Evolutionary conservation across 768 basidiomycete genomes (phyloP).

Genomic region (Cyclocybe aegerita): DNA sequence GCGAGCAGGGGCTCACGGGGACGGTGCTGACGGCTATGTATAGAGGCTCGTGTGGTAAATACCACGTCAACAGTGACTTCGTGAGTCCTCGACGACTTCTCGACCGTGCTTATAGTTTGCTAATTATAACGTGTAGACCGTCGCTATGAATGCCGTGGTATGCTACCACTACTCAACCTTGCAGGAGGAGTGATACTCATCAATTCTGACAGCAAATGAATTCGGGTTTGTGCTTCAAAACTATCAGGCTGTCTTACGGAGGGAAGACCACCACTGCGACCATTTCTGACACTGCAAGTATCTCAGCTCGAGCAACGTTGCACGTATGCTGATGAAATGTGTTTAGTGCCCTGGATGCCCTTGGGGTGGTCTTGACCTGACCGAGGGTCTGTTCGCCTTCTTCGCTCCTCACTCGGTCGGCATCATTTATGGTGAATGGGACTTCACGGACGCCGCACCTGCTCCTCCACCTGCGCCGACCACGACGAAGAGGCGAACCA

Average conservation of each 20-base stretch:
- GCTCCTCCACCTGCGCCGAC: constrained; percentile 5
- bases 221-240: constrained; percentile 52
- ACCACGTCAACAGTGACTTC: constrained; percentile 25
- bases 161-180: constrained; percentile 9
- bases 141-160: constrained; percentile 44
- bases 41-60: constrained; percentile 30
- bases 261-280: constrained; percentile 59
- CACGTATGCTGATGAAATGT: constrained; percentile 2
- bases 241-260: constrained; percentile 57
- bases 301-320: not conserved
- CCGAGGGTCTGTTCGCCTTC: constrained; percentile 60
- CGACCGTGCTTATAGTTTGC: not conserved
- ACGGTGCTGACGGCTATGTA: constrained; percentile 4
- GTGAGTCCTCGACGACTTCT: constrained; percentile 17
- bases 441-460: constrained; percentile 37
- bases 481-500: not conserved
- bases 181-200: constrained; percentile 16
- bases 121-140: constrained; percentile 38
- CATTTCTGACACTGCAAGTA: constrained; percentile 60
- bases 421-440: constrained; percentile 64
- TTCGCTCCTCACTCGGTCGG: constrained; percentile 51
- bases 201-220: constrained; percentile 50
- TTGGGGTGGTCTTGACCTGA: constrained; percentile 66
- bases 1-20: not conserved
- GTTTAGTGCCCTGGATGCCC: constrained; percentile 42